phyloP scores from a whole-genome alignment of 2,329 filamentous ascomycete genomes.

The Magnaporthiopsis rhizophila region DNA sequence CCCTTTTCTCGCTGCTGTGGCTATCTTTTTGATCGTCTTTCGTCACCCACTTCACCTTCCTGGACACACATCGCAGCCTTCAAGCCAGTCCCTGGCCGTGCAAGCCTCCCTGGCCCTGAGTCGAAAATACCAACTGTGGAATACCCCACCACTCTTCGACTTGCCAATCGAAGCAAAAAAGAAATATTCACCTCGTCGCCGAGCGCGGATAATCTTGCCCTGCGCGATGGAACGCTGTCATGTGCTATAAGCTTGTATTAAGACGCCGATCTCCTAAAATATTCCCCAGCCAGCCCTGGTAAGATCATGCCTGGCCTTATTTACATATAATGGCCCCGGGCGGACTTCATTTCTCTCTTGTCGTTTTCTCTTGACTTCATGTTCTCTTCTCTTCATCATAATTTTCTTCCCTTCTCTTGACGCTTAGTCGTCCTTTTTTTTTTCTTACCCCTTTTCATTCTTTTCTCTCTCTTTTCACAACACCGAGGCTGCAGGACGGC shows the following conservation, averaged over 20 bases:
- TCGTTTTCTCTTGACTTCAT: constrained; percentile 11
- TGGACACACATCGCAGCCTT: neutral
- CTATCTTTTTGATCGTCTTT: neutral
- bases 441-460: constrained; percentile 17
- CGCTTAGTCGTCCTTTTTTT: constrained; percentile 16
- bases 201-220: constrained; percentile 7
- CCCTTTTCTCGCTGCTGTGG: neutral
- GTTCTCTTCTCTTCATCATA: constrained; percentile 10
- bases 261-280: neutral
- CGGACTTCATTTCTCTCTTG: constrained; percentile 13
- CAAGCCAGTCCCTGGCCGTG: neutral
- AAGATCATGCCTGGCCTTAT: neutral
- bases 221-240: neutral
- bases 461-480: constrained; percentile 14
- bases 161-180: too few species aligned
- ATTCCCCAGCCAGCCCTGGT: neutral
- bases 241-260: constrained; percentile 7
- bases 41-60: neutral
- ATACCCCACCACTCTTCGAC: neutral
- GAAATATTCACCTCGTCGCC: neutral
- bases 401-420: constrained; percentile 14
- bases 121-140: neutral
- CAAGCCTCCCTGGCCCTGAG: neutral
- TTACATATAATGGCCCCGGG: neutral
- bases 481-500: constrained; percentile 29